Base-by-base conservation (phyloP, 352 stramenopile species). In the Phytopythium montanum region DNA sequence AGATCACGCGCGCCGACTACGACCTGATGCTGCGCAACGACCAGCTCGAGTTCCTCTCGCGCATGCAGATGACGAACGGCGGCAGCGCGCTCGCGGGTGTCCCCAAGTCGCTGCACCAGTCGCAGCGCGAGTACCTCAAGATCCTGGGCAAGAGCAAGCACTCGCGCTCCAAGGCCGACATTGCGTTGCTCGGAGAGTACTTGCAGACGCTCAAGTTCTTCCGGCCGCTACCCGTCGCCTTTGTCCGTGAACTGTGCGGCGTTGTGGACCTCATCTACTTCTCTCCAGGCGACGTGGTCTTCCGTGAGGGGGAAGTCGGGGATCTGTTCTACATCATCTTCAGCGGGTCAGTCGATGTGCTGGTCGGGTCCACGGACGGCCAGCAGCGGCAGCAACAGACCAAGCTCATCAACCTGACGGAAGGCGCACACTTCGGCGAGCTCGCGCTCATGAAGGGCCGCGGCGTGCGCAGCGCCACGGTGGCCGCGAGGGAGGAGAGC, bases 271-370 rank as follows among this genome's bases (percentile, higher is more conserved):
- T 86, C 6, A 65, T 83, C 5, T 76, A 57, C 5, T 50, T 89
- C 0, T 69, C 73, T 0, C 57, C 67, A 0, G 74, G 75, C 26
- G 45, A 69, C 9, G 70, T 61, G 28, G 81, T 92, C 18, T 92
- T 92, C 45, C 64, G 65, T 9, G 82, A 92, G 25, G 82, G 82
- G 1, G 82, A 92, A 21, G 66, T 89, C 12, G 82, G 82, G 14
- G 81, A 90, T 48, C 59, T 79, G 18, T 92, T 92, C 59, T 92
- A 86, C 59, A 87, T 92, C 62, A 81, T 92, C 25, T 85, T 90
- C 51, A 85, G 68, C 5, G 82, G 82, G 18, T 88, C 78, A 0
- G 80, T 88, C 19, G 82, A 92, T 33, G 72, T 92, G 21, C 82
- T 87, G 42, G 81, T 89, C 21, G 76, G 68, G 46, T 76, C 78